phyloP scores from a whole-genome alignment of 306 rosid genomes.

The Prunus mume region DNA sequence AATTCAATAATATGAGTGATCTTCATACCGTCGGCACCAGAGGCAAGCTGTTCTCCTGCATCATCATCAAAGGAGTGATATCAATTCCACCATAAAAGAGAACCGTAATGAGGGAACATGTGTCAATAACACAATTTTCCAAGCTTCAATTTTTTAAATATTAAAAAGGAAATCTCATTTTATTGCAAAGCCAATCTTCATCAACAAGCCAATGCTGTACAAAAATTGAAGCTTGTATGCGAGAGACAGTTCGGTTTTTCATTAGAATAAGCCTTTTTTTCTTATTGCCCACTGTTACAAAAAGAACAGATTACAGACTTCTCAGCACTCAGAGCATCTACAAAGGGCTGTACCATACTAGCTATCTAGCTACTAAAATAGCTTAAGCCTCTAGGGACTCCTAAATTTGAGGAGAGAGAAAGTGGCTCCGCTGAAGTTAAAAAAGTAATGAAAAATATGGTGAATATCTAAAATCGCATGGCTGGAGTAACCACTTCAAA shows the following conservation, averaged over 20 bases:
- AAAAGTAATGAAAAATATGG: not conserved
- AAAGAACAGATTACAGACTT: not conserved
- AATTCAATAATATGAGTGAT: not conserved
- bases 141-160: not conserved
- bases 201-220: not conserved
- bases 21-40: slow-evolving; percentile 81
- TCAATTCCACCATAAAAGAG: slow-evolving; percentile 9
- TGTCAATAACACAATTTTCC: not conserved
- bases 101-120: not conserved
- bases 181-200: not conserved
- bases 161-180: not conserved
- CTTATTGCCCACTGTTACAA: not conserved
- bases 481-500: not conserved
- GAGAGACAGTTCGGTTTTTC: not conserved
- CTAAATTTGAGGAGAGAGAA: not conserved
- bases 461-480: not conserved
- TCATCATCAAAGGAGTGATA: slow-evolving; percentile 11
- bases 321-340: not conserved
- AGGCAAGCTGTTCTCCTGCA: slow-evolving; percentile 86
- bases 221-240: not conserved
- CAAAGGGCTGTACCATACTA: not conserved
- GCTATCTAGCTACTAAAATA: not conserved
- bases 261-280: not conserved
- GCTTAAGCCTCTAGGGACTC: not conserved
- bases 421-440: not conserved